Conservation (phyloP, 306 rosid species). For the Parietaria judaica region DNA sequence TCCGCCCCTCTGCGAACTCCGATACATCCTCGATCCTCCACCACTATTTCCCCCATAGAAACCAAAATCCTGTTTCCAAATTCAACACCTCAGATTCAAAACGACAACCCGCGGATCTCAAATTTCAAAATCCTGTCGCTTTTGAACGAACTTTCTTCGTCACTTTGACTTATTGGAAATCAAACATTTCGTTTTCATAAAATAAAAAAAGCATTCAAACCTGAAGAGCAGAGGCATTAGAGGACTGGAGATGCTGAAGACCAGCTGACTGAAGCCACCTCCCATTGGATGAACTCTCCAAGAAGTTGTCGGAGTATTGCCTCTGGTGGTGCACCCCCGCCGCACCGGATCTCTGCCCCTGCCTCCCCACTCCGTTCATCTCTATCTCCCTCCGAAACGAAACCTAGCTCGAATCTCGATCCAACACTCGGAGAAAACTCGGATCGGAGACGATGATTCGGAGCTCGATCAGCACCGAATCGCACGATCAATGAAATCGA, state of each 20-base stretch:
- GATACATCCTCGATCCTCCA: slow-evolving; percentile 60
- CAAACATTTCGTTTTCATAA: not conserved
- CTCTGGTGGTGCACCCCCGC: slow-evolving; percentile 80
- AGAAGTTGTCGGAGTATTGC: slow-evolving; percentile 76
- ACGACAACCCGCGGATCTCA: slow-evolving; percentile 26
- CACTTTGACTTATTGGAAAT: not conserved
- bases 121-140: not conserved
- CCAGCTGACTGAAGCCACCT: slow-evolving; percentile 97
- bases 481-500: not conserved
- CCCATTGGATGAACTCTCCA: slow-evolving; percentile 46
- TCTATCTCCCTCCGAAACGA: slow-evolving; percentile 7
- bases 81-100: slow-evolving; percentile 22
- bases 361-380: slow-evolving; percentile 85
- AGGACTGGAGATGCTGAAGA: slow-evolving; percentile 73
- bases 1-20: slow-evolving; percentile 63
- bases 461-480: slow-evolving; percentile 1
- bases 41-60: slow-evolving; percentile 34
- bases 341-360: slow-evolving; percentile 85
- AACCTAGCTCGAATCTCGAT: slow-evolving; percentile 16
- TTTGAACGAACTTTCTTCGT: too few species aligned
- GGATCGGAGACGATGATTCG: slow-evolving; percentile 10
- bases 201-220: slow-evolving; percentile 16
- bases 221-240: slow-evolving; percentile 62
- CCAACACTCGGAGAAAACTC: slow-evolving; percentile 4
- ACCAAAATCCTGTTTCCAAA: slow-evolving; percentile 60